These are phyloP conservation scores for Condylostoma magnum DNA, from an alignment of 169 alveolate genomes.

Conservation along the genomic window DNA sequence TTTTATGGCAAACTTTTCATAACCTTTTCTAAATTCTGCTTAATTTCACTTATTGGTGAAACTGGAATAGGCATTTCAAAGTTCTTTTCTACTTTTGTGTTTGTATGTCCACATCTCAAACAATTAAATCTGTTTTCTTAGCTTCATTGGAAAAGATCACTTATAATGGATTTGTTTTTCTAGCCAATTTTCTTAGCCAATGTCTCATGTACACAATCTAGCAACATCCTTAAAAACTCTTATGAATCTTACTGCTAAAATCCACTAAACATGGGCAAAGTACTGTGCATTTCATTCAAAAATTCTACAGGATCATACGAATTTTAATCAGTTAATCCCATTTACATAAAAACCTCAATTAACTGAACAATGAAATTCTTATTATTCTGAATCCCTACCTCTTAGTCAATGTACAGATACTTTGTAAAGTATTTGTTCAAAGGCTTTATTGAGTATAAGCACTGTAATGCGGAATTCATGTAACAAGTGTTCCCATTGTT, in stretches of 20 bases:
- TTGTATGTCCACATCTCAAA: background rate
- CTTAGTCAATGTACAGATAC: background rate
- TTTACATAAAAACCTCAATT: background rate
- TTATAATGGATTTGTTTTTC: background rate
- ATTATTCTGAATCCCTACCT: background rate
- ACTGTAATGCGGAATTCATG: conserved; percentile 75
- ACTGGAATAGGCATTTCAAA: conserved; percentile 30
- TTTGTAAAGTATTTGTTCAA: conserved; percentile 26
- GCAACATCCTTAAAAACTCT: conserved; percentile 30
- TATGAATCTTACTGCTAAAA: conserved; percentile 40
- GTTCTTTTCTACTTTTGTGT: conserved; percentile 2
- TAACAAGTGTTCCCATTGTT: conserved; percentile 84
- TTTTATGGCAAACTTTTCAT: too few relatives aligned
- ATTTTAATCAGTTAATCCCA: background rate
- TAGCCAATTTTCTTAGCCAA: background rate
- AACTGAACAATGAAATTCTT: conserved; percentile 4
- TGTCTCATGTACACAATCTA: conserved; percentile 35
- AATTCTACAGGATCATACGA: conserved; percentile 17
- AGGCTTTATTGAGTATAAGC: conserved; percentile 46
- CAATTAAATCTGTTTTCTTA: conserved; percentile 22
- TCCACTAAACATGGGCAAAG: conserved; percentile 27
- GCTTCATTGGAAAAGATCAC: conserved; percentile 22
- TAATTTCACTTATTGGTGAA: conserved; percentile 15
- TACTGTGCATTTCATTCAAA: background rate
- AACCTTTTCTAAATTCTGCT: background rate